Evolutionary conservation across 1,139 yeast genomes (phyloP).

Genomic region (Taiozyma sp.): DNA sequence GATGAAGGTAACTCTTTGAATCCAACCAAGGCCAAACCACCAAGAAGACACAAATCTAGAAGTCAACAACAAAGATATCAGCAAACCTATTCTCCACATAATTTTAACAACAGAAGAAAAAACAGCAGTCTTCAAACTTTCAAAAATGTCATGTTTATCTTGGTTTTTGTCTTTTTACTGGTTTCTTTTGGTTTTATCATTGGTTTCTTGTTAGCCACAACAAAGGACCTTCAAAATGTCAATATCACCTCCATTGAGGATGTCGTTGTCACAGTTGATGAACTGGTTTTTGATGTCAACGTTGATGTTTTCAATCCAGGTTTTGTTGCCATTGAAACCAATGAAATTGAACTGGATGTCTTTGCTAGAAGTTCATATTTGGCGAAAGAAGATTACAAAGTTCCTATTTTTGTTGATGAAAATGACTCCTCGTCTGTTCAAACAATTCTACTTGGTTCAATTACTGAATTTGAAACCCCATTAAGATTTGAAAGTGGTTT

Average conservation of each 20-base stretch:
- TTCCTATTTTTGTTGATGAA: slow-evolving; percentile 7
- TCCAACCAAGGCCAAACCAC: slow-evolving; percentile 4
- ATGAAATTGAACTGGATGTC: slow-evolving; percentile 72
- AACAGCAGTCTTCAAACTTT: slow-evolving; percentile 25
- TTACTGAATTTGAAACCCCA: slow-evolving; percentile 64
- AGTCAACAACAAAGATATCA: slow-evolving; percentile 31
- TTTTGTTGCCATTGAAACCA: slow-evolving; percentile 60
- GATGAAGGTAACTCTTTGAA: slow-evolving; percentile 7
- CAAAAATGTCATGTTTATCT: slow-evolving; percentile 52
- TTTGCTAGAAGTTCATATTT: slow-evolving; percentile 75
- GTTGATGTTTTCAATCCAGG: slow-evolving; percentile 89
- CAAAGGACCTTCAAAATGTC: slow-evolving; percentile 74
- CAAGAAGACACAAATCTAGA: slow-evolving; percentile 6
- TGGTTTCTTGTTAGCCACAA: slow-evolving; percentile 84
- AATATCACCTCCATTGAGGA: slow-evolving; percentile 58
- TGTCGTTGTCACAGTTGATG: slow-evolving; percentile 79
- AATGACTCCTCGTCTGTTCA: slow-evolving; percentile 31
- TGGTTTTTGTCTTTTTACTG: slow-evolving; percentile 49
- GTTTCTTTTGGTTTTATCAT: slow-evolving; percentile 68
- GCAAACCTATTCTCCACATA: slow-evolving; percentile 55
- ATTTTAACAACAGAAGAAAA: slow-evolving; percentile 34
- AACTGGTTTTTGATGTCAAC: slow-evolving; percentile 71
- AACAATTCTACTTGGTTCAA: slow-evolving; percentile 75
- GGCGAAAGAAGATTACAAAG: slow-evolving; percentile 11
- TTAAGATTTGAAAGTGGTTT: slow-evolving; percentile 76